phyloP scores from a whole-genome alignment of 148 eudicot genomes.

The Salicornia ramosissima region DNA sequence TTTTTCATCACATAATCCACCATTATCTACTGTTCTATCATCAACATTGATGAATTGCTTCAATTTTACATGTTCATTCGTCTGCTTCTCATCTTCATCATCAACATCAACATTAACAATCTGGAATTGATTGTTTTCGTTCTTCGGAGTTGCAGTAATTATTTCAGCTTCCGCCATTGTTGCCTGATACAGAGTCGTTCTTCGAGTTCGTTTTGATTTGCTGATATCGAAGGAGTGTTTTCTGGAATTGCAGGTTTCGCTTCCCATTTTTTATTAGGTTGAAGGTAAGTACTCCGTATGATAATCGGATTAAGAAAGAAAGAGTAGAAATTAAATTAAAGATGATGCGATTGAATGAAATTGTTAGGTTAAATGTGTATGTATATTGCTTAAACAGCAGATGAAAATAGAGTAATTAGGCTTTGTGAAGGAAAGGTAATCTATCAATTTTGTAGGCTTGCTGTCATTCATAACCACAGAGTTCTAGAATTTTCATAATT shows the following conservation, averaged over 20 bases:
- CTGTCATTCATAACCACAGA: constrained; percentile 17
- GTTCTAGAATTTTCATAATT: neutral
- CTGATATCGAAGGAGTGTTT: constrained; percentile 22
- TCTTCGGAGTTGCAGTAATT: neutral
- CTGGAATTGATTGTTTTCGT: neutral
- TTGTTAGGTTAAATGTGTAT: neutral
- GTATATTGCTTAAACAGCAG: constrained; percentile 24
- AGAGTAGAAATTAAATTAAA: neutral
- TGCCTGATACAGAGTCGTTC: neutral
- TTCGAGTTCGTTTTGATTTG: constrained; percentile 30
- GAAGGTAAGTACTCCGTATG: neutral
- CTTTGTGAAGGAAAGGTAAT: constrained; percentile 21
- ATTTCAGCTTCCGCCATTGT: neutral
- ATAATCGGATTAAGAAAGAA: neutral
- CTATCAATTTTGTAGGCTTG: constrained; percentile 28
- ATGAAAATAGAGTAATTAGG: constrained; percentile 11
- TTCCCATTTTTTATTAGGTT: constrained; percentile 4
- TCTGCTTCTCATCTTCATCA: neutral
- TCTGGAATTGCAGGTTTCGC: constrained; percentile 18
- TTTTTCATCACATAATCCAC: neutral
- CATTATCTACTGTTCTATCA: neutral
- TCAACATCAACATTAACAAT: too few species aligned
- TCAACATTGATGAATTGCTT: constrained; percentile 28
- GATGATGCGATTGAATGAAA: neutral
- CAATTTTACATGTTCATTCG: constrained; percentile 17